Conservation (phyloP, 148 eudicot species). For the Polygonum maritimum region DNA sequence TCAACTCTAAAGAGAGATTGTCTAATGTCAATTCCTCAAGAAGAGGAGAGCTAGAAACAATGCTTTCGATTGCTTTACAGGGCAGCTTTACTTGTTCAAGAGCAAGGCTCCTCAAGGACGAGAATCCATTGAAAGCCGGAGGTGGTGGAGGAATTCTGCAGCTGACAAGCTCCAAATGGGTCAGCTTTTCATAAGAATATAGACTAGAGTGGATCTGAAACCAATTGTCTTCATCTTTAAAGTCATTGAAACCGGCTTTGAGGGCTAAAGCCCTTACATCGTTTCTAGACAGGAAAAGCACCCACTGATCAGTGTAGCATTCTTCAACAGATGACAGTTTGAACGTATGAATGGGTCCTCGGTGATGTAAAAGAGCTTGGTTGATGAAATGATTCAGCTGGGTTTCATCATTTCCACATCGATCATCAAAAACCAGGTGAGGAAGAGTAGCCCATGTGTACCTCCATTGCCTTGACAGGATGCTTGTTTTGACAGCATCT, state of each 20-base stretch:
- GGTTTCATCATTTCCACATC: conserved; percentile 35
- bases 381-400: conserved; percentile 26
- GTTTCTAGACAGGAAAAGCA: conserved; percentile 6
- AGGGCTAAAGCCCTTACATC: conserved; percentile 50
- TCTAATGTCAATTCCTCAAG: conserved; percentile 53
- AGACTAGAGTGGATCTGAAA: conserved; percentile 41
- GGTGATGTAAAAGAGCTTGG: conserved; percentile 30
- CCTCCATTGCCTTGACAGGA: conserved; percentile 47
- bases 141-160: conserved; percentile 58
- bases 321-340: conserved; percentile 10
- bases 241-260: too few species aligned
- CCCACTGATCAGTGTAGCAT: conserved; percentile 19
- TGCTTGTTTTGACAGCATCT: conserved; percentile 50
- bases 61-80: conserved; percentile 37
- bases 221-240: not conserved
- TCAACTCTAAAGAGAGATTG: conserved; percentile 42
- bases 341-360: conserved; percentile 62
- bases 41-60: conserved; percentile 47
- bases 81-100: conserved; percentile 45
- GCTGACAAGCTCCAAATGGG: conserved; percentile 49
- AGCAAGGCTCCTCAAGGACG: conserved; percentile 35
- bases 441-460: conserved; percentile 50
- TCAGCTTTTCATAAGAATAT: conserved; percentile 39
- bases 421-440: conserved; percentile 37
- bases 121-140: conserved; percentile 38